A percentile compares a stretch with the other conserved stretches of the same genome.
phyloP scores from a whole-genome alignment of 1,284 basidiomycete species.

The Chalciporus sp. region DNA sequence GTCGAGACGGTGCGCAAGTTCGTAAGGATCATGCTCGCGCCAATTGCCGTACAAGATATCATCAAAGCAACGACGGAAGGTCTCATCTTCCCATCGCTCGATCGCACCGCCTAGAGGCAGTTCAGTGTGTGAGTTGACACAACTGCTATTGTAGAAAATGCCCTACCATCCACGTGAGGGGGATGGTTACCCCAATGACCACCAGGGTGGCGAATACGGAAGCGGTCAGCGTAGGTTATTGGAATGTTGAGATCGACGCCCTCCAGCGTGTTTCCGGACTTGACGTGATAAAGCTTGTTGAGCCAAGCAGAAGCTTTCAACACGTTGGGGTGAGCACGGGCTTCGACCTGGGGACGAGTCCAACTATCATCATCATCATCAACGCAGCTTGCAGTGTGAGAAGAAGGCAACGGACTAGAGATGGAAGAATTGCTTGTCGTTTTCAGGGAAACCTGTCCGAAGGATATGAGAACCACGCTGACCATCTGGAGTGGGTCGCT shows the following conservation, averaged over 20 bases:
- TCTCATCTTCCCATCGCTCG: conserved; percentile 83
- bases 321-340: conserved; percentile 74
- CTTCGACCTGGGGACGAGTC: conserved; percentile 71
- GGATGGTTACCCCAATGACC: conserved; percentile 65
- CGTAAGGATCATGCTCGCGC: conserved; percentile 72
- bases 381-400: no score
- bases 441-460: conserved; percentile 50
- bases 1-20: conserved; percentile 59
- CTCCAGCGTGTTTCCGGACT: conserved; percentile 40
- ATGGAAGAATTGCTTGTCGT: conserved; percentile 72
- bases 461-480: neutral
- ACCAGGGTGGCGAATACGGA: conserved; percentile 82
- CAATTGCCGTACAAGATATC: conserved; percentile 72
- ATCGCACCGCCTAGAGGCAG: conserved; percentile 80
- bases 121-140: no score
- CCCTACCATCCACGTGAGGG: conserved; percentile 83
- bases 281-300: conserved; percentile 61
- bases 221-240: conserved; percentile 79
- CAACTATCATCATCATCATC: conserved; percentile 44
- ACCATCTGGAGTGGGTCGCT: neutral
- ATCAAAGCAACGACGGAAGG: conserved; percentile 66
- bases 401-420: conserved; percentile 53
- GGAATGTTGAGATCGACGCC: conserved; percentile 72
- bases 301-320: conserved; percentile 62
- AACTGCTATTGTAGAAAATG: no score